Percentiles rank a stretch among this genome's conserved stretches.
Evolutionary conservation across 768 basidiomycete genomes (phyloP).

Genomic region (Lentinula boryana): DNA sequence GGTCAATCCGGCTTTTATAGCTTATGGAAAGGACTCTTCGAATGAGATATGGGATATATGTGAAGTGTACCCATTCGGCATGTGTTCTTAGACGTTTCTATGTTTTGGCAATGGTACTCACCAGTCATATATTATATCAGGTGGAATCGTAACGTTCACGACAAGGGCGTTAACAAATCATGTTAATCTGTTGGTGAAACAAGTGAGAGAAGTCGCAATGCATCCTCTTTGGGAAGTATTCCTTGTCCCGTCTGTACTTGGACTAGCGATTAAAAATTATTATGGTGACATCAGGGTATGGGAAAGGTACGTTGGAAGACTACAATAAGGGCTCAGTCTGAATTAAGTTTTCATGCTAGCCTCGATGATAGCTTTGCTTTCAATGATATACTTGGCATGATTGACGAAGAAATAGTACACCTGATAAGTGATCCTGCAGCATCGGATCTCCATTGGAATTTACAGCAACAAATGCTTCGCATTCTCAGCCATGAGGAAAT

Average conservation of each 20-base stretch:
- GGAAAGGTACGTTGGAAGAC: neutral
- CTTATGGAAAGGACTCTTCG: neutral
- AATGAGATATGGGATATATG: neutral
- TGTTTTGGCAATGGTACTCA: neutral
- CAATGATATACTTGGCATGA: neutral
- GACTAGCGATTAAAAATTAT: neutral
- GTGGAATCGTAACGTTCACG: neutral
- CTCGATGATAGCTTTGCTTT: neutral
- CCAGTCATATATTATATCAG: neutral
- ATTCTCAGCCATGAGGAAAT: conserved; percentile 30
- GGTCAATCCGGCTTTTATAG: neutral
- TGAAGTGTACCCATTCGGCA: neutral
- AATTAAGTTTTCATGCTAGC: neutral
- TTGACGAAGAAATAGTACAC: neutral
- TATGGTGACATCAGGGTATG: neutral
- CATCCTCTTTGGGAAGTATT: conserved; percentile 4
- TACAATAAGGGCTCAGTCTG: no score
- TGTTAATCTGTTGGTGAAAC: neutral
- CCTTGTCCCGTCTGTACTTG: neutral
- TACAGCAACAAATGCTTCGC: neutral
- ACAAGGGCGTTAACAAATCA: neutral
- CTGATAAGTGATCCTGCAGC: neutral
- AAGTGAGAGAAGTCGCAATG: neutral
- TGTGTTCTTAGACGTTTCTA: neutral
- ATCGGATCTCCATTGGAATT: neutral